Evolutionary conservation across 208 protist species (phyloP), one percentile per base, ranked within the genome.

Genomic region (Trypanosoma vivax): DNA sequence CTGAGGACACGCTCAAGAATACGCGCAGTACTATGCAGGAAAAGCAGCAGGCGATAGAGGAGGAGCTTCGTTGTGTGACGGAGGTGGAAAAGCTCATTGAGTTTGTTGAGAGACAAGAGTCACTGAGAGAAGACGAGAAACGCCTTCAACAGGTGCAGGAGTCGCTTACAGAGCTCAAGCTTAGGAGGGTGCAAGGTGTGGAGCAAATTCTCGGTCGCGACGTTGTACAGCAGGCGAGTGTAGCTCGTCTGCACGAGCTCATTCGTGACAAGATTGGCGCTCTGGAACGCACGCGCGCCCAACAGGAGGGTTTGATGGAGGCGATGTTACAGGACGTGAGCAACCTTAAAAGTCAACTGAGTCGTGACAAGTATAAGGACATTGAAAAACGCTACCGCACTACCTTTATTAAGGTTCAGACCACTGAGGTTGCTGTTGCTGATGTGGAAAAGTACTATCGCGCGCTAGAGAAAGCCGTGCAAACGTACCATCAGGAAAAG

Each of bases 401-500:
- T 25, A 92, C 83, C 5, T 90, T 92, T 47, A 61, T 96, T n/a
- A 86, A 89, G 65, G 71, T 92, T 11, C 79, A 90, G 40, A 94
- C 90, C 7, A 83, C 76, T 3, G 76, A 92, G 54, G 87, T 94
- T 34, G 83, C 85, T 0, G 78, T 91, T 21, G 73, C 89, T 53
- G 90, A 96, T 59, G 79, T 92, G 37, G 84, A 93, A 25, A 94
- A 92, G 58, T 96, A 92, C 73, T 88, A 92, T 71, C 49, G 59
- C 4, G 92, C 89, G 0, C 74, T 98, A 13, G 94, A 98, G 45
- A 88, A 86, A 57, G 95, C 97, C 0, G 80, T 99, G 29, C 97
- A 98, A 84, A 82, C 85, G 24, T 99, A 98, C 72, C 98, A 99
- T 68, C 73, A 82, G 37, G 77, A 98, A 28, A 99, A 99, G 73